phyloP scores from a whole-genome alignment of 1,284 basidiomycete species.

The Fomitopsis betulina region DNA sequence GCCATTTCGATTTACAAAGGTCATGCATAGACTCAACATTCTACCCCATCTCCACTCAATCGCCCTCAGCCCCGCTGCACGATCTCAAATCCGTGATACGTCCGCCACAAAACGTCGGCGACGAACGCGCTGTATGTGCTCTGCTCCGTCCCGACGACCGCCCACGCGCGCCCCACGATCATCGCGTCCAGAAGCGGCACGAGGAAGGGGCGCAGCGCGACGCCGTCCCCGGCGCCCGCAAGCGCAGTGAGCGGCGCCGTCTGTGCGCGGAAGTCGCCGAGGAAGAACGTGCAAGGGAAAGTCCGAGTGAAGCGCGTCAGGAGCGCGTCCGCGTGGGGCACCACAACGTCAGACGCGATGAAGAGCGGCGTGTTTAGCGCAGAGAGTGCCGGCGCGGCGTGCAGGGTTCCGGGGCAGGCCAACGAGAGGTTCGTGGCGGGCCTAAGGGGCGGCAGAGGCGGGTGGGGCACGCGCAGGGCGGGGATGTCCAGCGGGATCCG shows the following conservation, averaged over 20 bases:
- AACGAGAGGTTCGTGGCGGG: constrained; percentile 7
- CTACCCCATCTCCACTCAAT: background rate
- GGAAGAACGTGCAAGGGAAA: constrained; percentile 70
- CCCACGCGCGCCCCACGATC: constrained; percentile 51
- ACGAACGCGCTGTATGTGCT: constrained; percentile 75
- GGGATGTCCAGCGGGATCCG: constrained; percentile 13
- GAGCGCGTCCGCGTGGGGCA: constrained; percentile 39
- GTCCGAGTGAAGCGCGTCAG: constrained; percentile 46
- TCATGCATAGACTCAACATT: background rate
- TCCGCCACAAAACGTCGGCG: constrained; percentile 60
- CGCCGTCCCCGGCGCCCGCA: constrained; percentile 48
- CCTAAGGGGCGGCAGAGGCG: constrained; percentile 18
- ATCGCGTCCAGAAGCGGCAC: constrained; percentile 68
- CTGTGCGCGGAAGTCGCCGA: constrained; percentile 46
- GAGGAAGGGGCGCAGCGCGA: constrained; percentile 45
- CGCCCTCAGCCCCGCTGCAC: constrained; percentile 39
- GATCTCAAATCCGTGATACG: constrained; percentile 49
- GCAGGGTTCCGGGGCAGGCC: constrained; percentile 31
- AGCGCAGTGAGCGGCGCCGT: constrained; percentile 36
- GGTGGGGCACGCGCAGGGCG: constrained; percentile 19
- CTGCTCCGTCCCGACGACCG: constrained; percentile 60
- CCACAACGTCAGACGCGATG: constrained; percentile 62
- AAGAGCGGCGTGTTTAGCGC: constrained; percentile 42
- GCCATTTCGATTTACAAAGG: no score
- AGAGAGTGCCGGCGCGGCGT: constrained; percentile 22